A percentile compares a stretch with the other conserved stretches of the same genome.
Conservation (phyloP, 768 basidiomycete species). For the Boletus rex-veris region DNA sequence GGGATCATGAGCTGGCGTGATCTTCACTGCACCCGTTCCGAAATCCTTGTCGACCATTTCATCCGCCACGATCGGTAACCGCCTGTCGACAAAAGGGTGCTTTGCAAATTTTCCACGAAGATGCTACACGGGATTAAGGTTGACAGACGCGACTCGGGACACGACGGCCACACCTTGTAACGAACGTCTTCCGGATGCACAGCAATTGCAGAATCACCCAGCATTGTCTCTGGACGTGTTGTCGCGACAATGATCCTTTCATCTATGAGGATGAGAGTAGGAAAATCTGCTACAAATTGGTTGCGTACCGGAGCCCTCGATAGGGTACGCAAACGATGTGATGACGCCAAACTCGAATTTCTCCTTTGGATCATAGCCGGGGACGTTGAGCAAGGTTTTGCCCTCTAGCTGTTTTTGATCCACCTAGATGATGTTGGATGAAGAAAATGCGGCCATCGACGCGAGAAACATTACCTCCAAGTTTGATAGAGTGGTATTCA, state of each 20-base stretch:
- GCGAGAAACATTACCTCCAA: conserved; percentile 62
- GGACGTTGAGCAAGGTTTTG: conserved; percentile 81
- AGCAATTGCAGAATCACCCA: conserved; percentile 96
- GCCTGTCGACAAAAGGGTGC: conserved; percentile 86
- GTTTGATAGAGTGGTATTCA: conserved; percentile 98
- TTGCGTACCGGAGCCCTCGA: conserved; percentile 74
- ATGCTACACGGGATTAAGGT: conserved; percentile 44
- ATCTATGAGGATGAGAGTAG: conserved; percentile 41
- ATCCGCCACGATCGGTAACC: conserved; percentile 86
- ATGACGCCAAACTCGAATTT: conserved; percentile 96
- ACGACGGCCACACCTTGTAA: conserved; percentile 56
- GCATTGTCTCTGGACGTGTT: conserved; percentile 97
- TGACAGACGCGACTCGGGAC: background rate
- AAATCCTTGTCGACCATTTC: conserved; percentile 91
- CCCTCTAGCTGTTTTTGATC: conserved; percentile 89
- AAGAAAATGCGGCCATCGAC: background rate
- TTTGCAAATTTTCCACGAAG: conserved; percentile 89
- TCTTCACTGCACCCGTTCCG: conserved; percentile 98
- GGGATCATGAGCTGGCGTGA: conserved; percentile 96
- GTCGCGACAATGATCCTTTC: conserved; percentile 93
- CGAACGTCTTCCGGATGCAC: conserved; percentile 92
- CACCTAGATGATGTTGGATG: conserved; percentile 48
- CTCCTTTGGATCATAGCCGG: conserved; percentile 94
- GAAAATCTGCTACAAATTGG: background rate
- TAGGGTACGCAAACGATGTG: conserved; percentile 91